Evolutionary conservation across 2,329 filamentous ascomycete genomes (phyloP), one percentile per base, ranked within the genome.

Genomic region (Botryotinia convoluta): DNA sequence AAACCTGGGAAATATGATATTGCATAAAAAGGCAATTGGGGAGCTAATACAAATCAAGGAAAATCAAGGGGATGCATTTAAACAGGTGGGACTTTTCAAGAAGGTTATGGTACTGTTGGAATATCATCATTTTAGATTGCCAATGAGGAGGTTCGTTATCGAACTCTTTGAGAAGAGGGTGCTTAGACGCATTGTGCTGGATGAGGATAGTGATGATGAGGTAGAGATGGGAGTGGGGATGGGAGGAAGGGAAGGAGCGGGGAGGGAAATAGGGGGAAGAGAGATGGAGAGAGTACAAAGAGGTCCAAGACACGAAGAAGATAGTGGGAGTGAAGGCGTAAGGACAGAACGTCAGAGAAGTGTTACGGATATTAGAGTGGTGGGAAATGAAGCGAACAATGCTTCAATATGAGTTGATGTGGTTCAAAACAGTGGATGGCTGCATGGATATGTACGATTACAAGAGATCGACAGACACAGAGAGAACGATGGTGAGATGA

Each of bases 151-250:
- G 63, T 95, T 97, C 83, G 92, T 97, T 51, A 91, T 98, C 74
- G 96, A 98, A 80, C 84, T 99, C 35, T 99, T 99, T 79, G 95
- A 98, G 79, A 96, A 95, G 83, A 91, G 89, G 74, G 93, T 98
- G 61, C 87, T 98, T 83, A 87, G 94, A 76, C 89, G 90, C 76
- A 93, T 98, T 74, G 92, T 99, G 20, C 90, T 97, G 73, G 91
- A 92, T 69, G 92, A 93, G 78, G 80, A 82, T 14, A 79, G 76
- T 59, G 76, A 77, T 32, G 78, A 81, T 26, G 81, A 80, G 0
- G 81, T 82, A 71, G 77, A 79, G 61, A 89, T 87, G 6, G 88
- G 89, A 22, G 8, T 63, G 26, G n/a, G 8, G 5, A 37, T 35
- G 39, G 67, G 54, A 54, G 44, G 51, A 35, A 60, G 8, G 18